Percentiles rank a stretch among this genome's conserved stretches.
These are phyloP conservation scores for Yamadazyma siamensis DNA, from an alignment of 1,139 yeast genomes.

Conservation along the genomic window DNA sequence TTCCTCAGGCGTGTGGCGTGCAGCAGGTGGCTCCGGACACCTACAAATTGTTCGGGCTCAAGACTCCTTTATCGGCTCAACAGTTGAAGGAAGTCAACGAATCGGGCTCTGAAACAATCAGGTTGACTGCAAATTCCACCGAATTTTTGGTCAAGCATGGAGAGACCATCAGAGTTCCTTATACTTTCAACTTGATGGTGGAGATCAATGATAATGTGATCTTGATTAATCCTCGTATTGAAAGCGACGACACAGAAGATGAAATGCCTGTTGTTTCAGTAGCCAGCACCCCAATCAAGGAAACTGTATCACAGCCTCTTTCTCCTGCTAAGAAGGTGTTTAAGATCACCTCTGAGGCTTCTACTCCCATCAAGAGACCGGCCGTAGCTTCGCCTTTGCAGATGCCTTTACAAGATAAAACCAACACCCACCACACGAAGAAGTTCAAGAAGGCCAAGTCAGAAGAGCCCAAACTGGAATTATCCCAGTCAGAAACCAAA, in stretches of 20 bases:
- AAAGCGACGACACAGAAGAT: conserved; percentile 40
- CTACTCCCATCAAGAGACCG: conserved; percentile 17
- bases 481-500: conserved; percentile 4
- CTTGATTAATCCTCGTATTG: conserved; percentile 48
- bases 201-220: conserved; percentile 62
- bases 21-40: conserved; percentile 26
- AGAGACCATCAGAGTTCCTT: conserved; percentile 55
- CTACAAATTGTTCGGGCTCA: conserved; percentile 33
- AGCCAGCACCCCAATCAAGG: conserved; percentile 3
- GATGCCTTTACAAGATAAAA: conserved; percentile 9
- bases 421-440: conserved; percentile 8
- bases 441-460: conserved; percentile 21
- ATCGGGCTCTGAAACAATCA: conserved; percentile 30
- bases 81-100: conserved; percentile 3
- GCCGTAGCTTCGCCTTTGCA: conserved; percentile 1
- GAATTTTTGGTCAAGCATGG: conserved; percentile 54
- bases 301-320: conserved; percentile 5
- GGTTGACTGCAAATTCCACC: conserved; percentile 43
- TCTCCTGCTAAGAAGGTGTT: conserved; percentile 18
- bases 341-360: conserved; percentile 20
- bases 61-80: conserved; percentile 16
- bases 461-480: conserved; percentile 23
- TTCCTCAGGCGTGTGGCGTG: conserved; percentile 49
- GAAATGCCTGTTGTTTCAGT: conserved; percentile 16
- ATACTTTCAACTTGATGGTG: conserved; percentile 53